phyloP scores from a whole-genome alignment of 129 eudicot genomes.

The Dittrichia graveolens region DNA sequence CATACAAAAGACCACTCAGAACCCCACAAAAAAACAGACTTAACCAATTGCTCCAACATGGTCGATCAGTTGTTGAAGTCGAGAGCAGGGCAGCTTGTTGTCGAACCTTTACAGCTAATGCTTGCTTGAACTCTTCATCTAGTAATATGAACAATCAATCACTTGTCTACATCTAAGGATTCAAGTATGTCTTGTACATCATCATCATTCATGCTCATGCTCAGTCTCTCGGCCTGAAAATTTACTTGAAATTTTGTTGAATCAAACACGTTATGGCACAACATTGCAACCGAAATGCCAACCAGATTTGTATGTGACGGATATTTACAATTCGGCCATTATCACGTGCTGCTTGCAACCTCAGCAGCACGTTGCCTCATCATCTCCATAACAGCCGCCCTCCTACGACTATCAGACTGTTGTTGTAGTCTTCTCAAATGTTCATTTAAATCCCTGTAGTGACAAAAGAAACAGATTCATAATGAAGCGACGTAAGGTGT shows the following conservation, averaged over 20 bases:
- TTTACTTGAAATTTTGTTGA: slow-evolving; percentile 1
- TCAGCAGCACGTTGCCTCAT: slow-evolving; percentile 97
- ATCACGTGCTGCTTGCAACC: slow-evolving; percentile 58
- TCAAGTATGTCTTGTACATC: too few relatives aligned
- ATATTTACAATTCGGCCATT: slow-evolving; percentile 36
- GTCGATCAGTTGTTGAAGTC: too few relatives aligned
- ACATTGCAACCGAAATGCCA: neutral
- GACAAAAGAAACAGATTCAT: neutral
- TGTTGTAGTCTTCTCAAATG: slow-evolving; percentile 77
- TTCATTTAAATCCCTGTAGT: slow-evolving; percentile 72
- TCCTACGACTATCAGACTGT: slow-evolving; percentile 77
- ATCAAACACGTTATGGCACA: slow-evolving; percentile 18
- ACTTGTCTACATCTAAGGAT: too few relatives aligned
- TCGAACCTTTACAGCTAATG: too few relatives aligned
- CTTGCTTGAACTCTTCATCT: too few relatives aligned
- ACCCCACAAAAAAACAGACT: too few relatives aligned
- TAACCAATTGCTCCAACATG: too few relatives aligned
- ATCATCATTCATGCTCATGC: slow-evolving; percentile 3
- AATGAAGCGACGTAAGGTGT: neutral
- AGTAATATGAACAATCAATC: too few relatives aligned
- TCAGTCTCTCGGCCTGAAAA: slow-evolving; percentile 8
- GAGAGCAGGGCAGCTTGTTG: too few relatives aligned
- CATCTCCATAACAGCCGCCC: slow-evolving; percentile 97
- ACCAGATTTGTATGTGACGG: too few relatives aligned
- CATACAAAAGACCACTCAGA: too few relatives aligned